phyloP scores from a whole-genome alignment of 2,329 filamentous ascomycete species.

The Dryadomyces quercus-mongolicae region DNA sequence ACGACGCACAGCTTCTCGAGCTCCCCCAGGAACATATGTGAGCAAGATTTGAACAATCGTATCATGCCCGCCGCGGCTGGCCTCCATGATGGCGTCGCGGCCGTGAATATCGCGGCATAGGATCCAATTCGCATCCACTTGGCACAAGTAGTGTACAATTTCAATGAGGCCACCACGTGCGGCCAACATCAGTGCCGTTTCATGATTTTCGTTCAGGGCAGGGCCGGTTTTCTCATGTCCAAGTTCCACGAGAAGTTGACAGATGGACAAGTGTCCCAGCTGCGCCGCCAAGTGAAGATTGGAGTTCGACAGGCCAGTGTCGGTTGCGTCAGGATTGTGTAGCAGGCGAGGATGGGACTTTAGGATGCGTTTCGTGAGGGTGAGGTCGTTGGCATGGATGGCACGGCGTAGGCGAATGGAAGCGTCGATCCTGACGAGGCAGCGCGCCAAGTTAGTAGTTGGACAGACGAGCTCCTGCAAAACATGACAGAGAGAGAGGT shows the following conservation, averaged over 20 bases:
- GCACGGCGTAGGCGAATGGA: conserved; percentile 69
- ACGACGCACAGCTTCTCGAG: conserved; percentile 38
- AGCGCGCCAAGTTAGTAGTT: background rate
- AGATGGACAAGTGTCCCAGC: conserved; percentile 58
- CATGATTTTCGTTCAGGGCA: conserved; percentile 65
- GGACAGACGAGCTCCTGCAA: background rate
- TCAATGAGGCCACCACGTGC: conserved; percentile 57
- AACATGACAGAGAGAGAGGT: background rate
- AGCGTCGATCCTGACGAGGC: conserved; percentile 54
- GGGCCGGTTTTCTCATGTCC: conserved; percentile 63
- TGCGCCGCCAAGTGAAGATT: conserved; percentile 71
- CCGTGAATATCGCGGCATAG: conserved; percentile 54
- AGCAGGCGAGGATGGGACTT: conserved; percentile 57
- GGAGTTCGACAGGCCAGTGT: conserved; percentile 62
- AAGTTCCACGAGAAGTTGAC: conserved; percentile 54
- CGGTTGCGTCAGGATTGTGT: conserved; percentile 66
- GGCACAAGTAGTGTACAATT: conserved; percentile 59
- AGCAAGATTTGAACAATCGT: conserved; percentile 53
- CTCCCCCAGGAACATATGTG: conserved; percentile 45
- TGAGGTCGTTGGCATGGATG: conserved; percentile 60
- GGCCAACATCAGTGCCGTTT: conserved; percentile 75
- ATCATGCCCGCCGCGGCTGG: conserved; percentile 47
- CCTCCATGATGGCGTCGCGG: conserved; percentile 60
- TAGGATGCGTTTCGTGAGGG: conserved; percentile 67
- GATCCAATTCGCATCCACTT: conserved; percentile 50